A percentile compares a stretch with the other conserved stretches of the same genome.
These are phyloP conservation scores for Panicum virgatum DNA, from an alignment of 202 grass and related monocot genomes.

Conservation along the genomic window DNA sequence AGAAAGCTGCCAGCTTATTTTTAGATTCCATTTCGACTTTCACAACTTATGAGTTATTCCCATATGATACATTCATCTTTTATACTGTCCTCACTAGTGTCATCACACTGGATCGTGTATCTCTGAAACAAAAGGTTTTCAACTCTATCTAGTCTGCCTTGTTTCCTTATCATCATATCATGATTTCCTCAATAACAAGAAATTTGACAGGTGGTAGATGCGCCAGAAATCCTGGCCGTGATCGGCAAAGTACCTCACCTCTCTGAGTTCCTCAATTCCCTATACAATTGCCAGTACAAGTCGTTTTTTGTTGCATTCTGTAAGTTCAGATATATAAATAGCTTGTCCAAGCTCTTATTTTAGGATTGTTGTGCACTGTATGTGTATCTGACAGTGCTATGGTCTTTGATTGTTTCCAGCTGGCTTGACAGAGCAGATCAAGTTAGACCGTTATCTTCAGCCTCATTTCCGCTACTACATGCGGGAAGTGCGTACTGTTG, in stretches of 20 bases:
- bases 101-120: slow-evolving; percentile 86
- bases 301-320: slow-evolving; percentile 93
- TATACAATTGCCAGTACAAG: slow-evolving; percentile 93
- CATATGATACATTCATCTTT: slow-evolving; percentile 93
- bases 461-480: slow-evolving; percentile 97
- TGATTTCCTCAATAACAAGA: slow-evolving; percentile 25
- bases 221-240: slow-evolving; percentile 91
- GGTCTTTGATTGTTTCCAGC: slow-evolving; percentile 48
- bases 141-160: background rate
- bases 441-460: slow-evolving; percentile 87
- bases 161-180: slow-evolving; percentile 10
- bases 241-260: slow-evolving; percentile 91
- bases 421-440: slow-evolving; percentile 90
- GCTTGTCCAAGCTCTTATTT: background rate
- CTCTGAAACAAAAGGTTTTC: slow-evolving; percentile 89
- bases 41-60: slow-evolving; percentile 85
- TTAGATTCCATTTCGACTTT: slow-evolving; percentile 97
- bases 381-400: background rate
- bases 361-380: background rate
- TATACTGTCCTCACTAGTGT: slow-evolving; percentile 91
- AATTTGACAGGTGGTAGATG: slow-evolving; percentile 79
- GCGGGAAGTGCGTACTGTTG: slow-evolving; percentile 80
- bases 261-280: slow-evolving; percentile 86
- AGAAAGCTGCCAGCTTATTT: slow-evolving; percentile 89
- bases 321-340: slow-evolving; percentile 55